Evolutionary conservation across 495 filamentous ascomycete genomes (phyloP).

Genomic region (Hypoxylon trugodes): DNA sequence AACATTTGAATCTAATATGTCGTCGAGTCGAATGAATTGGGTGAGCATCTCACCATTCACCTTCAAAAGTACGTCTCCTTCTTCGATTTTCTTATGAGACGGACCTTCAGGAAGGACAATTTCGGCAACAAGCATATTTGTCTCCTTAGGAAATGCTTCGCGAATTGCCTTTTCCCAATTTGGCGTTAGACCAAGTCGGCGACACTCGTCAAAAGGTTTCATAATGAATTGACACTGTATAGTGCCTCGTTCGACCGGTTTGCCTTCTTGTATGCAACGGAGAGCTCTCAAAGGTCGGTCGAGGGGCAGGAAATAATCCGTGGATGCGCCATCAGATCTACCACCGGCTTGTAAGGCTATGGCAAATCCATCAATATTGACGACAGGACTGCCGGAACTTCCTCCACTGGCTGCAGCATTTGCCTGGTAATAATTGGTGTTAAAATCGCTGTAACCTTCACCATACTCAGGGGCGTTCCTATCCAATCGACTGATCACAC

Average conservation of each 20-base stretch:
- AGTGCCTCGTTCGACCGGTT: constrained; percentile 84
- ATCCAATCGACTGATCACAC: constrained; percentile 94
- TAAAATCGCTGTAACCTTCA: constrained; percentile 98
- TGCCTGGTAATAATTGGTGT: constrained; percentile 99
- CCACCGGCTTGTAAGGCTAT: constrained; percentile 96
- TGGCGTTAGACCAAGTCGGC: constrained; percentile 82
- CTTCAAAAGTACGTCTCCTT: constrained; percentile 94
- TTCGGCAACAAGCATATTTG: constrained; percentile 95
- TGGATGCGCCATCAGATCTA: constrained; percentile 91
- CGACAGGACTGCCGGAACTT: constrained; percentile 95
- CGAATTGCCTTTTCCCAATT: constrained; percentile 87
- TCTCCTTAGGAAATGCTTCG: constrained; percentile 86
- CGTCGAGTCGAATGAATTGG: constrained; percentile 92
- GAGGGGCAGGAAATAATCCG: constrained; percentile 96
- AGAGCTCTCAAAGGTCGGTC: constrained; percentile 89
- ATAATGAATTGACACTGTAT: constrained; percentile 98
- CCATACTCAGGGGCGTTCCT: constrained; percentile 98
- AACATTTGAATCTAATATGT: constrained; percentile 89
- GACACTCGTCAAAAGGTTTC: constrained; percentile 97
- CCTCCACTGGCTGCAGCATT: constrained; percentile 95
- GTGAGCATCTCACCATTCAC: constrained; percentile 95
- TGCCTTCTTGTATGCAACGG: constrained; percentile 78
- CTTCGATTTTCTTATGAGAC: constrained; percentile 82
- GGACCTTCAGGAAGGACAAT: constrained; percentile 92
- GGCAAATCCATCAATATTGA: constrained; percentile 92